These are phyloP conservation scores for Penicillium simplicissimum DNA, from an alignment of 495 filamentous ascomycete species.

Conservation along the genomic window DNA sequence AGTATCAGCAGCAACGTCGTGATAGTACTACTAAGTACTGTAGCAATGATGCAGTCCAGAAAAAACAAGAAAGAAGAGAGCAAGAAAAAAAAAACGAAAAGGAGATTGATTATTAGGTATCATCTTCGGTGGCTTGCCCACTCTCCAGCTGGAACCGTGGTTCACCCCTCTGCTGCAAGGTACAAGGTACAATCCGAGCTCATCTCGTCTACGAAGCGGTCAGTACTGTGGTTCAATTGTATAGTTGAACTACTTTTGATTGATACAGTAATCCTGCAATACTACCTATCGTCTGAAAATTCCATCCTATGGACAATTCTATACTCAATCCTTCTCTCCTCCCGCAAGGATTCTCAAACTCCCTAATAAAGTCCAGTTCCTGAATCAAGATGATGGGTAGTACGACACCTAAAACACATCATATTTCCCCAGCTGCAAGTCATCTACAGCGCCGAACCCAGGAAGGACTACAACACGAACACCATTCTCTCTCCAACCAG, in stretches of 20 bases:
- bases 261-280: background rate
- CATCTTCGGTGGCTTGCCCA: slow-evolving; percentile 15
- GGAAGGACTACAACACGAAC: no score
- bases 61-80: background rate
- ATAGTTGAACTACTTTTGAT: background rate
- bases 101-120: slow-evolving; percentile 1
- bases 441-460: background rate
- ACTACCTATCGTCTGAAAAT: background rate
- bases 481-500: background rate
- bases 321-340: background rate
- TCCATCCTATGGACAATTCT: background rate
- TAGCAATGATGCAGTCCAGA: background rate
- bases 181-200: slow-evolving; percentile 17
- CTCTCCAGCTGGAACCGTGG: slow-evolving; percentile 14
- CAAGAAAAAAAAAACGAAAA: background rate
- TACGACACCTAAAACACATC: slow-evolving; percentile 5
- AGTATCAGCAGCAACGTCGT: background rate
- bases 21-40: no score
- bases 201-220: background rate
- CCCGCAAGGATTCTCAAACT: no score
- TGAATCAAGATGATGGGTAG: background rate
- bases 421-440: slow-evolving; percentile 3
- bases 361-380: background rate
- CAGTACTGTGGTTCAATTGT: background rate
- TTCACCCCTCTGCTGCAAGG: slow-evolving; percentile 20